A percentile compares a stretch with the other conserved stretches of the same genome.
These are phyloP conservation scores for Cylindrodendrum hubeiense DNA, from an alignment of 2,329 filamentous ascomycete species.

Conservation along the genomic window DNA sequence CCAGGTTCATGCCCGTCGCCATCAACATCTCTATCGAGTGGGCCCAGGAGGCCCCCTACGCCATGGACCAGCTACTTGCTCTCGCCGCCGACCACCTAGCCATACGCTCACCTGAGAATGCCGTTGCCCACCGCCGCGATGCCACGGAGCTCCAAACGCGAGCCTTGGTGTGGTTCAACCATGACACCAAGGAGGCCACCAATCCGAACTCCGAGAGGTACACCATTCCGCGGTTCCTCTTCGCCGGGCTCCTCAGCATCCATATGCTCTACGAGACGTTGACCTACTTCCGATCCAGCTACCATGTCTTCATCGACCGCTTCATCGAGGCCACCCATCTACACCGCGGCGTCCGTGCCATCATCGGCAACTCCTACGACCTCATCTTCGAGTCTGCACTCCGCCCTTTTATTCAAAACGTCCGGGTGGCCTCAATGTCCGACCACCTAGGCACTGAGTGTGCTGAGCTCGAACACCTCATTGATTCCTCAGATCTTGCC, in stretches of 20 bases:
- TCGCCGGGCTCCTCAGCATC: constrained; percentile 57
- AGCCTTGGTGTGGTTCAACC: constrained; percentile 55
- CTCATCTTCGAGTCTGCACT: constrained; percentile 52
- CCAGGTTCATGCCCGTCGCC: constrained; percentile 38
- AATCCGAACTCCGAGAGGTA: constrained; percentile 35
- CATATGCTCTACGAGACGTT: constrained; percentile 64
- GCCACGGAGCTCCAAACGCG: constrained; percentile 60
- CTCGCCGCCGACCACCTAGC: constrained; percentile 57
- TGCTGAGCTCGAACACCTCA: constrained; percentile 42
- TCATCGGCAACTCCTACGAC: constrained; percentile 51
- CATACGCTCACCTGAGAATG: constrained; percentile 34
- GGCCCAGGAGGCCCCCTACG: constrained; percentile 54
- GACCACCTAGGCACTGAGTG: constrained; percentile 43
- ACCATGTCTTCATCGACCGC: constrained; percentile 55
- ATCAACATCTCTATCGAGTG: constrained; percentile 49
- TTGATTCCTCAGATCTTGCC: constrained; percentile 48
- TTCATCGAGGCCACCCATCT: constrained; percentile 57
- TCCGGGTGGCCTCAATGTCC: constrained; percentile 29
- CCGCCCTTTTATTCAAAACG: constrained; percentile 39
- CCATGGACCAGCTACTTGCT: constrained; percentile 62
- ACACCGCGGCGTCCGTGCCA: constrained; percentile 56
- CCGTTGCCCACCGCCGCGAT: constrained; percentile 44
- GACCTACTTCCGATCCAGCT: constrained; percentile 50
- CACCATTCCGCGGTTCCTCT: constrained; percentile 58
- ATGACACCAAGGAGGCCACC: constrained; percentile 43